Conservation (phyloP, 257 asterid genomes). For the Orobanche coerulescens region DNA sequence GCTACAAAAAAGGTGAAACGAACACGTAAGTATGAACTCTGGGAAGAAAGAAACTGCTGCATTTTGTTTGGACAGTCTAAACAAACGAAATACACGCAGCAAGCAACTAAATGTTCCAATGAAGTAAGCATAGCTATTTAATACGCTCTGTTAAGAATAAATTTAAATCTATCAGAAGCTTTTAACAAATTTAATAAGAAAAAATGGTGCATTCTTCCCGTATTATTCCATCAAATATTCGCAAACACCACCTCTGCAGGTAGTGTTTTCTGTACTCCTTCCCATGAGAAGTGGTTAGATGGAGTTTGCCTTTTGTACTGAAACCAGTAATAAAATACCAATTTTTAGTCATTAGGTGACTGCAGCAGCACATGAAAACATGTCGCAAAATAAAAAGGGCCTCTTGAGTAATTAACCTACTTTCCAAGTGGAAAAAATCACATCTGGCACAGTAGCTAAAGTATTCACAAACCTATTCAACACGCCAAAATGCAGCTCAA, state of each 20-base stretch:
- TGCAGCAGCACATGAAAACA: constrained; percentile 1
- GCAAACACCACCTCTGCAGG: not conserved
- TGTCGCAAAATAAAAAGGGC: not conserved
- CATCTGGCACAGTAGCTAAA: not conserved
- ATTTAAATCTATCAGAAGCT: not conserved
- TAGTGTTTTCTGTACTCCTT: not conserved
- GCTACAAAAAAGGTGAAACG: constrained; percentile 36
- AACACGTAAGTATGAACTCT: constrained; percentile 13
- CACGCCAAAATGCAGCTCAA: constrained; percentile 90
- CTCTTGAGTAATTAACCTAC: not conserved
- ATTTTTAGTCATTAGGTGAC: not conserved
- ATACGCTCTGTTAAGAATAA: not conserved
- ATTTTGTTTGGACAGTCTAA: not conserved
- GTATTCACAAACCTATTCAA: constrained; percentile 59
- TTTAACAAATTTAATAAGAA: not conserved
- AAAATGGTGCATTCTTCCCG: not conserved
- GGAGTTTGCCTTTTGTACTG: constrained; percentile 9
- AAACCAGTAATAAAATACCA: not conserved
- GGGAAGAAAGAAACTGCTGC: constrained; percentile 10
- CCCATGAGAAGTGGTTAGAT: not conserved
- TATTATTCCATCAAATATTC: not conserved
- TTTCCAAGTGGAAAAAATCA: constrained; percentile 18
- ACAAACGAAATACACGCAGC: constrained; percentile 8
- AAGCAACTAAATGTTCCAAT: constrained; percentile 14
- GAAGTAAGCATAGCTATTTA: not conserved